Percentiles rank a stretch among this genome's conserved stretches.
Conservation (phyloP, 495 filamentous ascomycete species). For the Hyaloscypha finlandica region DNA sequence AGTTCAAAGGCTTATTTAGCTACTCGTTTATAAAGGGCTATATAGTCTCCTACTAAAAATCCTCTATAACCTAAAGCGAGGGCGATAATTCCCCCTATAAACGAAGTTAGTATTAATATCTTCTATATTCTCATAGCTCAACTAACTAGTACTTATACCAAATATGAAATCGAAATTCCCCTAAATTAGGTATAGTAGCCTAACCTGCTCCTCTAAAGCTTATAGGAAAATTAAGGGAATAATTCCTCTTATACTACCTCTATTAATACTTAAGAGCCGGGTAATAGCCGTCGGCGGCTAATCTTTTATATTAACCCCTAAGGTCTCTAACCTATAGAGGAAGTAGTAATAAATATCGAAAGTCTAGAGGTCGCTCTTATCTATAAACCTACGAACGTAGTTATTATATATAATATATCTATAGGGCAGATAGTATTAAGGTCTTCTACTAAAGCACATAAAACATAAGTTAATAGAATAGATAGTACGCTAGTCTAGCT, state of each 20-base stretch:
- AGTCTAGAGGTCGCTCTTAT: background rate
- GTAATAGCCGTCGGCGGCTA: constrained; percentile 40
- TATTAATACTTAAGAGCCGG: constrained; percentile 40
- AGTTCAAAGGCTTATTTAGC: constrained; percentile 34
- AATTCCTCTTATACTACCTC: constrained; percentile 38
- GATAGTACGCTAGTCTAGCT: constrained; percentile 1
- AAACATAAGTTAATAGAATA: constrained; percentile 32
- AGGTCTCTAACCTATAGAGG: background rate
- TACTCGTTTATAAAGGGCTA: constrained; percentile 33
- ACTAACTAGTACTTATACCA: constrained; percentile 39
- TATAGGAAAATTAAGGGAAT: constrained; percentile 39
- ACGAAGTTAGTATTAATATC: constrained; percentile 19
- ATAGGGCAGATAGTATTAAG: constrained; percentile 36
- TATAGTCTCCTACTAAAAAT: constrained; percentile 32
- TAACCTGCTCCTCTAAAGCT: constrained; percentile 36
- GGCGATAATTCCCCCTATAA: constrained; percentile 36
- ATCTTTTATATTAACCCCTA: constrained; percentile 29
- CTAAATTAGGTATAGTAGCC: constrained; percentile 29
- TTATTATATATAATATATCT: constrained; percentile 37
- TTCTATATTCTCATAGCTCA: constrained; percentile 3
- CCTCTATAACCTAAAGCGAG: constrained; percentile 32
- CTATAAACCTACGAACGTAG: constrained; percentile 35
- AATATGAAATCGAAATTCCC: constrained; percentile 40
- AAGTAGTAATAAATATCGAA: background rate
- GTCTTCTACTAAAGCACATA: constrained; percentile 32